Evolutionary conservation across 2,329 filamentous ascomycete genomes (phyloP).

Genomic region (Alternaria arborescens): DNA sequence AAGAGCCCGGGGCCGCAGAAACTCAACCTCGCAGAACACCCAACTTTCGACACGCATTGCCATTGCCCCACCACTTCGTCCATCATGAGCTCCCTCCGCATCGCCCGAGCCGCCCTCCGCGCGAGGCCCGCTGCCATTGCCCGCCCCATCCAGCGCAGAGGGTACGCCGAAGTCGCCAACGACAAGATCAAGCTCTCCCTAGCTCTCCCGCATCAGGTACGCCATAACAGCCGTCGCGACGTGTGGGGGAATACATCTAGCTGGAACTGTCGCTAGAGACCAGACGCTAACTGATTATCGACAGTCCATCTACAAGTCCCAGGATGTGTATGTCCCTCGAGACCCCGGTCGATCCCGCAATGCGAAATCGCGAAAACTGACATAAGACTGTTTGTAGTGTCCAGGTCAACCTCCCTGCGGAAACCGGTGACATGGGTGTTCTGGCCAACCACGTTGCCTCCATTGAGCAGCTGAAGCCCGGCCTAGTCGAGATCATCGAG

Average conservation of each 20-base stretch:
- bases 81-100: conserved; percentile 90
- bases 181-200: conserved; percentile 93
- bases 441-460: conserved; percentile 98
- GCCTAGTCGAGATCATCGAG: conserved; percentile 93
- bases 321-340: conserved; percentile 70
- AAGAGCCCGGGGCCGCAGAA: conserved; percentile 28
- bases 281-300: conserved; percentile 36
- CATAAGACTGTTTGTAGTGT: conserved; percentile 65
- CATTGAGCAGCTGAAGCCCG: conserved; percentile 98
- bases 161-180: conserved; percentile 73
- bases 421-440: conserved; percentile 99
- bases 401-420: conserved; percentile 98
- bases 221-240: conserved; percentile 46
- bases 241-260: conserved; percentile 8
- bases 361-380: conserved; percentile 42
- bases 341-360: conserved; percentile 36
- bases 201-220: conserved; percentile 97
- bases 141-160: conserved; percentile 81
- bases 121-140: conserved; percentile 78
- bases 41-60: conserved; percentile 48
- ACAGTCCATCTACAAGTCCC: conserved; percentile 74
- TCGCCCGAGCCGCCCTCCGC: conserved; percentile 89
- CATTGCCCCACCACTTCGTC: conserved; percentile 46
- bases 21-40: conserved; percentile 40
- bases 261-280: background rate